phyloP scores from a whole-genome alignment of 179 eudicot genomes.

The Nepenthes alata region DNA sequence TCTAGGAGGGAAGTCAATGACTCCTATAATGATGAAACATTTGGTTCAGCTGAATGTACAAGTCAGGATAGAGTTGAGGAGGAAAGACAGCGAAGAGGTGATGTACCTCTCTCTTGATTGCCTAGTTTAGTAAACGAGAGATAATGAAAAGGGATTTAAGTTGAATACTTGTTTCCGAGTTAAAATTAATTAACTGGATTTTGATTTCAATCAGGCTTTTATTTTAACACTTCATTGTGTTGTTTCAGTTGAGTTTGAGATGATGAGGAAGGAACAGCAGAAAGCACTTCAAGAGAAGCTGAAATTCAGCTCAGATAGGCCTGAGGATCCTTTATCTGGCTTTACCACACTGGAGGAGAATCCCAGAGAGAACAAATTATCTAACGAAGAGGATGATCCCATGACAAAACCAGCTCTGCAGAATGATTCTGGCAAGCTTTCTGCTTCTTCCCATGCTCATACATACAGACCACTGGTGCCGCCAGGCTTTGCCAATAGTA shows the following conservation, averaged over 20 bases:
- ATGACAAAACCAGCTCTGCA: slow-evolving; percentile 22
- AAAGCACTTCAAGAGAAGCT: slow-evolving; percentile 75
- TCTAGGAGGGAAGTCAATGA: slow-evolving; percentile 59
- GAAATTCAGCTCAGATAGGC: slow-evolving; percentile 42
- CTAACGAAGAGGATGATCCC: slow-evolving; percentile 26
- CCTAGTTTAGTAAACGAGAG: not conserved
- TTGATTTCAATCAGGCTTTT: not conserved
- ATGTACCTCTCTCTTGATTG: slow-evolving; percentile 2
- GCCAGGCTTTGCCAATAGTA: slow-evolving; percentile 69
- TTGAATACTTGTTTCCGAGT: too few species aligned
- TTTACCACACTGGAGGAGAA: slow-evolving; percentile 25
- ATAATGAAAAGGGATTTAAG: not conserved
- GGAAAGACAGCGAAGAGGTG: slow-evolving; percentile 89
- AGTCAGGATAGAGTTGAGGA: slow-evolving; percentile 82
- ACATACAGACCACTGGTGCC: slow-evolving; percentile 82
- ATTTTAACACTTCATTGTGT: slow-evolving; percentile 2
- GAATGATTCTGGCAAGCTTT: slow-evolving; percentile 39
- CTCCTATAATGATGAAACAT: slow-evolving; percentile 81
- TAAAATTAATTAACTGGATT: not conserved
- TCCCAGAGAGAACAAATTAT: slow-evolving; percentile 25
- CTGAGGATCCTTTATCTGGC: slow-evolving; percentile 29
- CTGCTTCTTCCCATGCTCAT: slow-evolving; percentile 37
- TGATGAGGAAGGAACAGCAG: slow-evolving; percentile 92
- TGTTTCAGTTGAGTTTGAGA: slow-evolving; percentile 74
- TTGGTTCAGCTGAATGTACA: slow-evolving; percentile 66